Evolutionary conservation across 1,139 yeast species (phyloP).

Genomic region (Nakaseomyces sp.): DNA sequence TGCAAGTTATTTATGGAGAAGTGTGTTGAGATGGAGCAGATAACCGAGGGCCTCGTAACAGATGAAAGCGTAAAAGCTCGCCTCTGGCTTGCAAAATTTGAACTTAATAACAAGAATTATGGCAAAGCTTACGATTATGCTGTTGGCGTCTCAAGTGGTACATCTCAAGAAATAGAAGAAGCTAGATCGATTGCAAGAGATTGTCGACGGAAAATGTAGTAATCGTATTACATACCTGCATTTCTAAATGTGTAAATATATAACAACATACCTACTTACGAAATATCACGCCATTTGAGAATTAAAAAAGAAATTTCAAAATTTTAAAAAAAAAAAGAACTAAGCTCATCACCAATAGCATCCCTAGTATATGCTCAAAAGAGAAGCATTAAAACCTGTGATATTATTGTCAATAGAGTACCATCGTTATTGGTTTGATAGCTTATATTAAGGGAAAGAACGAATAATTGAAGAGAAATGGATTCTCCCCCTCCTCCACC

Average conservation of each 20-base stretch:
- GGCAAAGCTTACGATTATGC: constrained; percentile 69
- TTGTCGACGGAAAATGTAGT: constrained; percentile 33
- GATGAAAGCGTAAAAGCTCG: constrained; percentile 79
- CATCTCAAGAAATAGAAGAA: constrained; percentile 81
- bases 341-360: too few species aligned
- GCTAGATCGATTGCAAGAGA: constrained; percentile 79
- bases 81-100: constrained; percentile 76
- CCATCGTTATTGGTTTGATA: too few species aligned
- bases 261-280: neutral
- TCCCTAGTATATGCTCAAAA: too few species aligned
- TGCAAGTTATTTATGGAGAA: constrained; percentile 62
- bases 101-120: constrained; percentile 48
- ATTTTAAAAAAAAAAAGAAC: neutral
- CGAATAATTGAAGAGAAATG: neutral
- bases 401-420: too few species aligned
- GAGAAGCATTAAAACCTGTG: too few species aligned
- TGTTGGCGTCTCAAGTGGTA: constrained; percentile 62
- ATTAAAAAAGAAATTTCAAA: too few species aligned
- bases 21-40: constrained; percentile 57
- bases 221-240: neutral
- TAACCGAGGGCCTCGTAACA: constrained; percentile 50
- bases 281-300: too few species aligned
- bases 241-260: too few species aligned
- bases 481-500: constrained; percentile 7
- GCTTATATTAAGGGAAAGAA: neutral